Evolutionary conservation across 2,329 filamentous ascomycete genomes (phyloP), one percentile per base, ranked within the genome.

Genomic region (Cordyceps tenuipes): DNA sequence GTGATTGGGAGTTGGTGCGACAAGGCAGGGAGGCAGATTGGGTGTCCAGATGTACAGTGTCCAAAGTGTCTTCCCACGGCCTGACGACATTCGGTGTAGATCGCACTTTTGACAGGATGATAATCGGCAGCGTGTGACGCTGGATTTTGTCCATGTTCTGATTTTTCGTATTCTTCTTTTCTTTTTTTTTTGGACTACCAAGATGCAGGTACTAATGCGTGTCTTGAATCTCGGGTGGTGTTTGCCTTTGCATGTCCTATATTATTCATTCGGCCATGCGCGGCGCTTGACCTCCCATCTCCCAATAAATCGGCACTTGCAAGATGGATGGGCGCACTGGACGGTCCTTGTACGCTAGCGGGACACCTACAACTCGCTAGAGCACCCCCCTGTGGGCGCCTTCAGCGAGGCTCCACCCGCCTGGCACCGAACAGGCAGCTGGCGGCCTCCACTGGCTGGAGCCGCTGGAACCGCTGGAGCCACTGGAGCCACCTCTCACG

Each of bases 381-480:
- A 29, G 29, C 29, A 29, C 29, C 29, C 29, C 29, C 44, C 44
- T 46, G 43, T 46, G 43, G 43, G 43, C n/a, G n/a, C 43, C 1
- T 7, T n/a, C 39, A 43, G 39, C 15, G 15, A 17, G 39, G n/a
- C 39, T 43, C 39, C 41, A 31, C 56, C 26, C 19, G 47, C 34
- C 39, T 59, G 23, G 39, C 39, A 29, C 57, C 49, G 41, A 59
- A 59, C 48, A 15, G 57, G 57, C 57, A 59, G 57, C 57, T 48
- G 49, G 26, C 19, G 3, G 57, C 48, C 49, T 50, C 46, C 49
- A 59, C 46, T 51, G 23, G 36, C 49, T 15, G 46, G n/a, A 59
- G 19, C 13, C 29, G 21, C 26, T 36, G 48, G 49, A 48, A 53
- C n/a, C 43, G 19, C 43, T 46, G 43, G 41, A 17, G 13, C n/a